Conservation (phyloP, 768 basidiomycete genomes). For the Dictyophora rubrovolvata region DNA sequence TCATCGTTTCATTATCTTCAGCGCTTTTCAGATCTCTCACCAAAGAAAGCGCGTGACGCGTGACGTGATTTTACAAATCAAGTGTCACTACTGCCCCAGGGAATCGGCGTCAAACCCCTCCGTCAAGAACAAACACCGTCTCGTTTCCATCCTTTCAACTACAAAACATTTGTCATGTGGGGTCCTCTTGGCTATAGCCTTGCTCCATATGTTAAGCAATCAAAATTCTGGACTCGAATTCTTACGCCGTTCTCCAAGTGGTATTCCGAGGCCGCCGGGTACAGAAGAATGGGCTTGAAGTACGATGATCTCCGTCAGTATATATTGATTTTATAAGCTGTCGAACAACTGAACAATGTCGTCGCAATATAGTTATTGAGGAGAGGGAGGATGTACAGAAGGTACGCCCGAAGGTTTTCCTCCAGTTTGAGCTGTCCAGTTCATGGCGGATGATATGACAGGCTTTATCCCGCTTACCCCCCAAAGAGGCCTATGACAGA, state of each 20-base stretch:
- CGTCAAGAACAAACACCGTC: slow-evolving; percentile 4
- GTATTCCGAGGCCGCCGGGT: slow-evolving; percentile 74
- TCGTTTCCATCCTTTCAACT: not conserved
- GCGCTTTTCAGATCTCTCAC: too few species aligned
- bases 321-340: slow-evolving; percentile 2
- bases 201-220: slow-evolving; percentile 65
- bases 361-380: slow-evolving; percentile 47
- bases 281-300: slow-evolving; percentile 79
- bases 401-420: slow-evolving; percentile 30
- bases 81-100: too few species aligned
- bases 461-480: slow-evolving; percentile 78
- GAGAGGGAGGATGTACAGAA: slow-evolving; percentile 71
- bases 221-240: slow-evolving; percentile 53
- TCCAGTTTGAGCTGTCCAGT: not conserved
- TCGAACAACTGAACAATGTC: not conserved
- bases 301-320: slow-evolving; percentile 91
- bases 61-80: too few species aligned
- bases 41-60: too few species aligned
- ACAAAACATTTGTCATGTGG: slow-evolving; percentile 5
- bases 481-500: slow-evolving; percentile 79
- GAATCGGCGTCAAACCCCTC: too few species aligned
- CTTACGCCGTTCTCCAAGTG: slow-evolving; percentile 72
- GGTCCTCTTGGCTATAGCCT: slow-evolving; percentile 56
- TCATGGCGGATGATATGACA: slow-evolving; percentile 20
- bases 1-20: too few species aligned